Conservation (phyloP, 163 green algal species). For the Scenedesmus sp. region DNA sequence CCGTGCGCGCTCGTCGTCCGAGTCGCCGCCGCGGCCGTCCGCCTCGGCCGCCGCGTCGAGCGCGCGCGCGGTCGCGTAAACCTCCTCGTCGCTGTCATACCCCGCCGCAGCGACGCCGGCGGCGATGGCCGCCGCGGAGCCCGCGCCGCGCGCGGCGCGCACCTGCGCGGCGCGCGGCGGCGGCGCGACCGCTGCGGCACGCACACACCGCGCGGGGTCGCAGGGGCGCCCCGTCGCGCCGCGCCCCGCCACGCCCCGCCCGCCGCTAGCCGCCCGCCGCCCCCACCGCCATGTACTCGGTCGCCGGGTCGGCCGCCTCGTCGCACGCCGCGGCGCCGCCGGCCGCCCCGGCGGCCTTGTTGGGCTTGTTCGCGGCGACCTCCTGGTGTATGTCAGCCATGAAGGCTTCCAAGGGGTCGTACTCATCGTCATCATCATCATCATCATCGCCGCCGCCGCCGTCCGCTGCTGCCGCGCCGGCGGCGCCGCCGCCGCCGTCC, state of each 20-base stretch:
- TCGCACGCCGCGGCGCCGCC: constrained; percentile 50
- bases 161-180: constrained; percentile 30
- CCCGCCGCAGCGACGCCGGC: constrained; percentile 42
- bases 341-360: background rate
- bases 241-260: too few relatives aligned
- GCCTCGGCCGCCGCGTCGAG: constrained; percentile 4
- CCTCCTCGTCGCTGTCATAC: constrained; percentile 78
- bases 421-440: constrained; percentile 56
- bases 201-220: too few relatives aligned
- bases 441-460: background rate
- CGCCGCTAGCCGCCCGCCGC: too few relatives aligned
- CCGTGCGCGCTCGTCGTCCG: background rate
- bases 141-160: background rate
- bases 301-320: constrained; percentile 75
- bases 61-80: constrained; percentile 73
- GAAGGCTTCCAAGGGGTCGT: constrained; percentile 88
- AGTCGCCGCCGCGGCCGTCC: background rate
- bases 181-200: too few relatives aligned
- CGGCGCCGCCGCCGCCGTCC: background rate
- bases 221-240: too few relatives aligned
- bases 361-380: constrained; percentile 54
- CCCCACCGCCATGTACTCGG: constrained; percentile 64
- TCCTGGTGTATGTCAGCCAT: constrained; percentile 79
- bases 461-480: constrained; percentile 3
- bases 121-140: constrained; percentile 44